phyloP scores from a whole-genome alignment of 1,284 basidiomycete genomes.

The Lignosus rhinocerotis region DNA sequence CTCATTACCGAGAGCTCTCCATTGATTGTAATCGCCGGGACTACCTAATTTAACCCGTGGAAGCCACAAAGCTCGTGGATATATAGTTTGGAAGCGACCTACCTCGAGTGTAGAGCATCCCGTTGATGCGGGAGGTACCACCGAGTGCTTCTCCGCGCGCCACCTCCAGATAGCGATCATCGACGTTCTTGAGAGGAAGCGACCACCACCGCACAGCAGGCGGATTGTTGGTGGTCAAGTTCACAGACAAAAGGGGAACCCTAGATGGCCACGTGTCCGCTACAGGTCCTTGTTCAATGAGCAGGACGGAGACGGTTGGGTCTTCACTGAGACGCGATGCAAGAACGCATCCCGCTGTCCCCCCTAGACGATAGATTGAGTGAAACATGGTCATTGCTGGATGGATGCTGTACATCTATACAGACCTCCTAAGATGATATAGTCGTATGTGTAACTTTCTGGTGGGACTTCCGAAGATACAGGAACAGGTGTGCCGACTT shows the following conservation, averaged over 20 bases:
- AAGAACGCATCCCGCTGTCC: slow-evolving; percentile 38
- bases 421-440: slow-evolving; percentile 25
- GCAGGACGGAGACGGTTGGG: slow-evolving; percentile 28
- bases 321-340: slow-evolving; percentile 36
- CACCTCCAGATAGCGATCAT: slow-evolving; percentile 25
- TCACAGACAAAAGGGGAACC: slow-evolving; percentile 37
- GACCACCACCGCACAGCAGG: slow-evolving; percentile 13
- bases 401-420: background rate
- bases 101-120: slow-evolving; percentile 40
- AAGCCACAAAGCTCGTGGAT: background rate
- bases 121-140: slow-evolving; percentile 44
- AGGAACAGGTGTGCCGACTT: slow-evolving; percentile 8
- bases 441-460: slow-evolving; percentile 22
- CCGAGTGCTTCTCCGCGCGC: slow-evolving; percentile 43
- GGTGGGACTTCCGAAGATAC: background rate
- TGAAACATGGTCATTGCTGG: background rate
- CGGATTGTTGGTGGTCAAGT: slow-evolving; percentile 16
- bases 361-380: slow-evolving; percentile 22
- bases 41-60: background rate
- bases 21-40: slow-evolving; percentile 39
- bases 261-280: slow-evolving; percentile 36
- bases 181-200: slow-evolving; percentile 15
- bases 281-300: slow-evolving; percentile 36
- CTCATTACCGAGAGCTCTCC: slow-evolving; percentile 35
- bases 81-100: background rate